Base-by-base conservation (phyloP, 192 early-diverging fungal genomes). In the Helicostylum pulchrum region DNA sequence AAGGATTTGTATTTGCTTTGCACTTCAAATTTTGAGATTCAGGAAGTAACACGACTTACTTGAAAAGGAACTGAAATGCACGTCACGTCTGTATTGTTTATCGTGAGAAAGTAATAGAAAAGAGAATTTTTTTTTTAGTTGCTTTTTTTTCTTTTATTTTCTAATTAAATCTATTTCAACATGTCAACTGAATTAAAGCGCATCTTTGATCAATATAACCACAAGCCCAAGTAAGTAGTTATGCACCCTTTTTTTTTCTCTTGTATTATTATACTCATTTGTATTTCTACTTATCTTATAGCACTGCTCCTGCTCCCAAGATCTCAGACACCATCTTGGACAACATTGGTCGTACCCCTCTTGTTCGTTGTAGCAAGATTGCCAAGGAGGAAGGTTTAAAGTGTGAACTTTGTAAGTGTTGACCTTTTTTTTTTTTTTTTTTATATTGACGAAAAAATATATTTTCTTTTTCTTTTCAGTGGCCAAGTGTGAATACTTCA, bases 401-500 rank as follows among this genome's bases (percentile, higher is more conserved):
- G 78, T 98, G 96, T 82, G 95, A 98, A 79, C 78, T 97, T 43
- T 83, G 84, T 91, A 83, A 56, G 26, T 26, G 26, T 26, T 26
- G 26, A 26, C 26, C 12, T 48, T 48, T 48, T 48, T 10, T 48
- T 15, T 48, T 48, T 45, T 45, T 45, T 45, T 8, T 12, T 45
- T 45, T 45, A 1, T 44, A 44, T 4, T 44, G 43, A 12, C 1
- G 14, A 44, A 12, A 44, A 14, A 26, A 26, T 26, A 2, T 26
- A 26, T 26, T 26, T 26, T 26, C 26, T 26, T n/a, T n/a, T n/a
- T 26, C 26, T 26, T 21, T n/a, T 19, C 62, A 85, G 81, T 92
- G 79, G 90, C 90, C 74, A 99, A 99, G 78, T 98, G 94, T 75
- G 97, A 99, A 84, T 99, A 83, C 77, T 98, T 98, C 77, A 99